Evolutionary conservation across 345 rosid genomes (phyloP), one percentile per base, ranked within the genome.

Genomic region (Lenwebbia sp.): DNA sequence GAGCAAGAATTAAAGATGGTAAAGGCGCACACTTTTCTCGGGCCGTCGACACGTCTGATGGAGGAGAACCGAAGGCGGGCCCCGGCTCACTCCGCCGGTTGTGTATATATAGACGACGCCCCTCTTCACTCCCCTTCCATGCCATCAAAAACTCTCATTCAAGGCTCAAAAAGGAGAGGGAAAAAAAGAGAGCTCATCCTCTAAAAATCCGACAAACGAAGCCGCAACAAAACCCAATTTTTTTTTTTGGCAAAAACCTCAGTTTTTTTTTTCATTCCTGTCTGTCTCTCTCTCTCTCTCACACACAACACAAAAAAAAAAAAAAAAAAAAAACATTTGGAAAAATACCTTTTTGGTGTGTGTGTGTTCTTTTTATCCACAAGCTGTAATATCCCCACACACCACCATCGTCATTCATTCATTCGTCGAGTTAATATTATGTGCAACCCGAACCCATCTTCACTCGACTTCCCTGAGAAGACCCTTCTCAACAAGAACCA

Each of bases 361-460:
- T 47, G 10, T 47, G 40, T 40, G 44, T 50, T 3, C 33, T 44
- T 4, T 33, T 37, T 70, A 37, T 37, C 81, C 81, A 70, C 47
- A 37, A 70, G 81, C 81, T 37, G 21, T 37, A 37, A 6, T 10
- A 19, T 70, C 81, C 19, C 81, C 21, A 82, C 56, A 83, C 47
- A n/a, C 60, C 60, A 54, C 40, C n/a, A 83, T 25, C 40, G 54
- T 17, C 26, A 21, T 83, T 54, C 84, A 54, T 83, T 56, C 83
- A 8, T 82, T 50, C 84, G 19, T 7, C 62, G 11, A 49, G 70
- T 65, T 82, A 70, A 70, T 49, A 49, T 58, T 28, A 95, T 94
- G 98, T 93, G 94, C 88, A 95, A 92, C 87, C 89, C 93, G 86
- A 91, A 89, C 58, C 91, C 97, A 83, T 90, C 96, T 86, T 88